Base-by-base conservation (phyloP, 1,139 yeast species). In the Zygosaccharomyces pseudobailii region DNA sequence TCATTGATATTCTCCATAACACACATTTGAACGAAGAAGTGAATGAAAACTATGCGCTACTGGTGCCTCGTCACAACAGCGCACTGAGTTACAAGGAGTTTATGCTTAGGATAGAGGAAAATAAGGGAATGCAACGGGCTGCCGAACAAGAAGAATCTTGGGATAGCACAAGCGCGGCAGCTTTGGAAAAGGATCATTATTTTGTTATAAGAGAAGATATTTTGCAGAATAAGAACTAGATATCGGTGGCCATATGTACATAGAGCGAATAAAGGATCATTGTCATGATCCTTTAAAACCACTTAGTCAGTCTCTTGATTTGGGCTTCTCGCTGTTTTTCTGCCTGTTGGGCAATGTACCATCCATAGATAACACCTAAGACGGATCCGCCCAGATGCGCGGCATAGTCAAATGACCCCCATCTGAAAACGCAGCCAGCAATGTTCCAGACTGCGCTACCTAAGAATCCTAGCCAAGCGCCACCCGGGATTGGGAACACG, bases 301-400 rank as follows among this genome's bases (percentile, higher is more conserved):
- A 58, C 41, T 56, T 55, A 25, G 57, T 46, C 1, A 52, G 41
- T 23, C 51, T 49, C 39, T 52, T 49, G 22, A 66, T 53, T 42
- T 69, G 59, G 50, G 62, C 67, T 46, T 67, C 66, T 48, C 71
- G 67, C 51, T 72, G 71, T 47, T 71, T 73, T 54, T 71, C 68
- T 36, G 76, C 67, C 50, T 72, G 69, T 53, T 74, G 73, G 23
- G 73, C 70, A 45, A 78, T 75, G 60, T 76, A 75, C 75, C 82
- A 80, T 2, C 95, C 96, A 68, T 86, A 88, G 6, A 72, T 66
- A 4, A 85, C 70, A 35, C 97, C 97, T 4, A 80, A 80, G 9
- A 81, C 53, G 17, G 92, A 82, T 1, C 97, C 97, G 45, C 96
- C 97, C 41, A 90, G 67, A 70, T 90, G 97, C 2, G 96, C 97